Evolutionary conservation across 345 rosid species (phyloP).

Genomic region (Camelina laxa): DNA sequence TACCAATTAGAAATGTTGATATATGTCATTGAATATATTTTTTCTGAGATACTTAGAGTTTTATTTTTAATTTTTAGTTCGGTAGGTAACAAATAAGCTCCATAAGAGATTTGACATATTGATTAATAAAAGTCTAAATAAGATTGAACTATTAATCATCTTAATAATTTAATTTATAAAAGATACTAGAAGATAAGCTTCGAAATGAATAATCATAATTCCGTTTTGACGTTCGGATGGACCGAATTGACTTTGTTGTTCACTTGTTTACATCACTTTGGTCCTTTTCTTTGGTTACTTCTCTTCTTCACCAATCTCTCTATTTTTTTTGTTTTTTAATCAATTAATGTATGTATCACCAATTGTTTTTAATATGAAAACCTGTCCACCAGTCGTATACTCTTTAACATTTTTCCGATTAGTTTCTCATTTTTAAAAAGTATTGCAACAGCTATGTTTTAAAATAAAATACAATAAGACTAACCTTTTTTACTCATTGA

Average conservation of each 20-base stretch:
- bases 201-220: conserved; percentile 18
- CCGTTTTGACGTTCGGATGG: conserved; percentile 33
- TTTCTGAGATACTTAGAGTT: too few species aligned
- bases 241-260: conserved; percentile 32
- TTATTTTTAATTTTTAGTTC: neutral
- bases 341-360: neutral
- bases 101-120: conserved; percentile 12
- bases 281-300: conserved; percentile 16
- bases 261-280: conserved; percentile 39
- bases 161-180: neutral
- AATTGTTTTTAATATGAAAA: neutral
- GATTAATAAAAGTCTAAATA: conserved; percentile 12
- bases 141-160: neutral
- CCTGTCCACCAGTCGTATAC: conserved; percentile 11
- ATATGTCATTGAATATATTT: too few species aligned
- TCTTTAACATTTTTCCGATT: conserved; percentile 6
- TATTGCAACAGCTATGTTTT: conserved; percentile 14
- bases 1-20: neutral
- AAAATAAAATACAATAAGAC: too few species aligned
- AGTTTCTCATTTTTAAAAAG: neutral
- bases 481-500: neutral
- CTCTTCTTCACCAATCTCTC: conserved; percentile 17
- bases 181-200: conserved; percentile 29
- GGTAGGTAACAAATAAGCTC: neutral
- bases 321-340: neutral